Conservation (phyloP, 768 basidiomycete genomes). For the Lentinus brumalis region DNA sequence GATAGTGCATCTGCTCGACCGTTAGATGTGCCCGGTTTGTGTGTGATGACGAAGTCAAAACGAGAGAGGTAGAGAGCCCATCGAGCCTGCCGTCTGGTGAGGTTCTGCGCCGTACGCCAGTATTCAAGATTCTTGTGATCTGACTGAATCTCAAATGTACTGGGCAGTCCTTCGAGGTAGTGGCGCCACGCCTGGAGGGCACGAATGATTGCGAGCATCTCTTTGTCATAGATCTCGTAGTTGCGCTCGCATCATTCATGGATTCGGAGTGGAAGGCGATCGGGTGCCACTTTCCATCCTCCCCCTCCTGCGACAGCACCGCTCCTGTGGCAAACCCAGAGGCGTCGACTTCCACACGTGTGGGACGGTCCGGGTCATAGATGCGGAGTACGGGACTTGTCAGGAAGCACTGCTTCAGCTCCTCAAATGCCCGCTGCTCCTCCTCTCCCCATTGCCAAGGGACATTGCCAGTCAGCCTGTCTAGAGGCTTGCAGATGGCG, state of each 20-base stretch:
- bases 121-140: conserved; percentile 36
- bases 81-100: conserved; percentile 34
- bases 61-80: conserved; percentile 24
- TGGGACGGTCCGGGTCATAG: conserved; percentile 13
- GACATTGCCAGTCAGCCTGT: not conserved
- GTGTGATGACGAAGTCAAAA: no score
- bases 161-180: conserved; percentile 23
- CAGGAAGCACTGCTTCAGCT: not conserved
- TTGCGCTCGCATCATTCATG: conserved; percentile 29
- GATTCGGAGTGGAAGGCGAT: no score
- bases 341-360: conserved; percentile 23
- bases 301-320: conserved; percentile 28
- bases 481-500: conserved; percentile 16
- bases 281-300: not conserved
- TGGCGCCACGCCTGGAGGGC: conserved; percentile 29
- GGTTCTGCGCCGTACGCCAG: conserved; percentile 25
- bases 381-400: conserved; percentile 12
- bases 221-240: conserved; percentile 37
- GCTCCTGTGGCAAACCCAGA: conserved; percentile 30
- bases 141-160: conserved; percentile 25
- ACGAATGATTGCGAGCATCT: conserved; percentile 38
- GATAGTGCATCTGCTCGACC: no score
- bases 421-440: not conserved
- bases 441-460: conserved; percentile 3
- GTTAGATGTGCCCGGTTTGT: no score